Base-by-base conservation (phyloP, 305 asterid genomes). In the Fraxinus sp. region DNA sequence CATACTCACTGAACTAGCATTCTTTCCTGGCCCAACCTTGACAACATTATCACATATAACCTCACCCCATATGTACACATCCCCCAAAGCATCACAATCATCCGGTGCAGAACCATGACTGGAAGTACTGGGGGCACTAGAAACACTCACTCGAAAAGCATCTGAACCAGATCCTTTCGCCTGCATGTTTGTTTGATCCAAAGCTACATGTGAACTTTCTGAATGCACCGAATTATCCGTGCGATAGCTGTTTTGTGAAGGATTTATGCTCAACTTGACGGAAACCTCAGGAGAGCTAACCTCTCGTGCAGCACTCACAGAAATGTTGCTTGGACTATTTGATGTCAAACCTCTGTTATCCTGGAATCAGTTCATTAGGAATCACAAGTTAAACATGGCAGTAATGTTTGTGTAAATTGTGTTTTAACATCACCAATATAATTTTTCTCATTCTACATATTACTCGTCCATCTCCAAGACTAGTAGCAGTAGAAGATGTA, bases 81-180 rank as follows among this genome's bases (percentile, higher is more conserved):
- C 98, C 7, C 99, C 97, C 77, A 95, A 82, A 24, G 95, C 97
- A 88, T 96, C 99, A 87, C 97, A 96, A 83, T 96, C 99, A 81
- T 95, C 97, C 8, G 92, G 96, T 24, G 93, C 96, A 80, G 99
- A 96, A 80, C 99, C 97, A 71, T 96, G 98, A 88, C 99, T 96
- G 79, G 99, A 95, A 72, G 98, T 96, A 88, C 99, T 96, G 66
- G 97, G 99, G 85, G 96, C 98, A 83, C 99, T 95, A 78, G 99
- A 96, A 77, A 95, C 97, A 55, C 99, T 96, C 81, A 93, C 98
- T 84, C 99, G 93, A 79, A 96, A 88, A 90, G 94, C 91, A 87
- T 96, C 99, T 84, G 97, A 91, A 82, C 89, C 89, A 83, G 96
- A 90, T 88, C 95, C 97, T 90, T 88, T 95, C 84, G 57, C 93